Evolutionary conservation across 1,284 basidiomycete species (phyloP), one percentile per base, ranked within the genome.

Genomic region (Melampsora abietis-canadensis): DNA sequence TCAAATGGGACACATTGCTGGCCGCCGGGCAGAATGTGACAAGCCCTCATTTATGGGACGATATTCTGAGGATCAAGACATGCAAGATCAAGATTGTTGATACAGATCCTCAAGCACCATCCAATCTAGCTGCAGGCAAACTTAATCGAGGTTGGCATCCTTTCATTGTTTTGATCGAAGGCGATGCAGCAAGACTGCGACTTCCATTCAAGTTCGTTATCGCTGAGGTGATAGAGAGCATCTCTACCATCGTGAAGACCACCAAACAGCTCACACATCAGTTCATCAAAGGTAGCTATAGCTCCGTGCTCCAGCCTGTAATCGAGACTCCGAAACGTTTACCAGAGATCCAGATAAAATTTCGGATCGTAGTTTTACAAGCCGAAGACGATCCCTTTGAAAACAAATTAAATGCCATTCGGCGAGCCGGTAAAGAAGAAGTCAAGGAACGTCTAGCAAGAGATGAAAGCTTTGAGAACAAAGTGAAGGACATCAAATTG

Each of bases 321-420:
- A 76, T 74, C 5, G 80, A 82, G 69, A 79, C 73, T n/a, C 79
- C 80, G 6, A 82, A 81, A 77, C 76, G 76, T 47, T 75, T 82
- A 19, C 93, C 93, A 0, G 76, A 80, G 61, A 80, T 84, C 0
- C 84, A 85, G 61, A 79, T 96, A 57, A 83, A 83, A 2, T 81
- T 97, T 68, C 85, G 83, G 44, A 83, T 94, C 54, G 84, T 87
- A 30, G 78, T 81, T 15, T 17, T 93, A 5, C 94, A 98, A 82
- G 89, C 89, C n/a, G 87, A 88, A 30, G 95, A 98, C 81, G 91
- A 95, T 80, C 87, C 89, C 0, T 87, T 97, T 73, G 95, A 98
- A 82, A 87, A 88, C 30, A 87, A 86, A 76, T 82, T 98, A 44
- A 90, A 88, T 65, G 84, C 91, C 15, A 90, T 93, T 47, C 92